A percentile compares a stretch with the other conserved stretches of the same genome.
Evolutionary conservation across 1,284 basidiomycete genomes (phyloP).

Genomic region (Ceratobasidium sp.): DNA sequence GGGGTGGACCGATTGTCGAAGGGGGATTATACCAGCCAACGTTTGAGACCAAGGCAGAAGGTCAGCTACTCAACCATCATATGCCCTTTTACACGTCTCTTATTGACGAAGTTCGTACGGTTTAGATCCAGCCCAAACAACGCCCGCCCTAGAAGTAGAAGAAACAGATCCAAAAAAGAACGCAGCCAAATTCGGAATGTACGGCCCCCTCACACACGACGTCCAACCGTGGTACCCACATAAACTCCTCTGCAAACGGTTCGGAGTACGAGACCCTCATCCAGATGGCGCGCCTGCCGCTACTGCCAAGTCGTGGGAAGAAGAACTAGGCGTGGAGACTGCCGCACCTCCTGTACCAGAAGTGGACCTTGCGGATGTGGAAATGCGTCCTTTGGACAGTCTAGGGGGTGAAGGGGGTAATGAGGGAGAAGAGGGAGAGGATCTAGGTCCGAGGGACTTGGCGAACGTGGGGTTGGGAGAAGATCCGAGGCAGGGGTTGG

Average conservation of each 20-base stretch:
- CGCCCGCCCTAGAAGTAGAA: conserved; percentile 24
- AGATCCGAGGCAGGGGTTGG: conserved; percentile 85
- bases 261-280: conserved; percentile 88
- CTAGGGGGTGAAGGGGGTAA: conserved; percentile 37
- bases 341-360: conserved; percentile 46
- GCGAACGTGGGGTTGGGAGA: conserved; percentile 88
- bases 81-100: too few relatives aligned
- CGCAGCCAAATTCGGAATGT: conserved; percentile 88
- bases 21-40: conserved; percentile 80
- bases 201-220: conserved; percentile 84
- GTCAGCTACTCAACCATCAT: conserved; percentile 22
- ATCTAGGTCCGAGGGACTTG: conserved; percentile 62
- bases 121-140: not conserved
- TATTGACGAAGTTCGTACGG: conserved; percentile 45
- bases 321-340: conserved; percentile 23
- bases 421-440: conserved; percentile 43
- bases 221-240: conserved; percentile 80
- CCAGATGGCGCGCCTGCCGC: conserved; percentile 56
- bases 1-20: conserved; percentile 67
- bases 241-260: conserved; percentile 90
- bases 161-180: conserved; percentile 68
- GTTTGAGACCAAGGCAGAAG: conserved; percentile 56
- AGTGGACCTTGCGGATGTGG: conserved; percentile 48
- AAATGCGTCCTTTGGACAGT: conserved; percentile 36
- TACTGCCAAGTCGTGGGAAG: conserved; percentile 46